A percentile compares a stretch with the other conserved stretches of the same genome.
These are phyloP conservation scores for Aquanectria penicillioides DNA, from an alignment of 2,329 filamentous ascomycete species.

Conservation along the genomic window DNA sequence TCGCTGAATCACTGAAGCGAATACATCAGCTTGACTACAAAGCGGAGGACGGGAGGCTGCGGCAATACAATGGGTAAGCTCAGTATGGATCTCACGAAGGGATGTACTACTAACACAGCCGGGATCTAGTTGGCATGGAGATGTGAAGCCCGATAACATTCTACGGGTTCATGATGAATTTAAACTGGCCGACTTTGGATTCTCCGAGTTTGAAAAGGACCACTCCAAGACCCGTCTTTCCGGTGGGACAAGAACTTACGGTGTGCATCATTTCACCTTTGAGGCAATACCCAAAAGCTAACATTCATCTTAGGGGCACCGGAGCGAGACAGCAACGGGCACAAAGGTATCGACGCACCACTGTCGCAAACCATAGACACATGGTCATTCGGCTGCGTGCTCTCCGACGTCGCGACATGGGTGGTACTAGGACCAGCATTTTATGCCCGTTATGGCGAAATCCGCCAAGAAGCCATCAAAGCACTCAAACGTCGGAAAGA, in stretches of 20 bases:
- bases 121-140: constrained; percentile 8
- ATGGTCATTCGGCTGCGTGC: constrained; percentile 12
- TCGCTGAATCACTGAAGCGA: neutral
- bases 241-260: constrained; percentile 3
- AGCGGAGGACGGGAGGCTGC: neutral
- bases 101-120: neutral
- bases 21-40: neutral
- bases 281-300: too few relatives aligned
- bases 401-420: constrained; percentile 6
- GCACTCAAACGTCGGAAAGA: neutral
- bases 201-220: neutral
- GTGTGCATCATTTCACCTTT: neutral
- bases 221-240: neutral
- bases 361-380: constrained; percentile 5
- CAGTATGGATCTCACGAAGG: too few relatives aligned
- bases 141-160: constrained; percentile 1
- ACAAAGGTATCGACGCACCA: neutral
- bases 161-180: neutral
- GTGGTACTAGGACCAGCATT: neutral
- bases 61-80: neutral
- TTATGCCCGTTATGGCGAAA: neutral
- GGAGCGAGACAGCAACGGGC: neutral
- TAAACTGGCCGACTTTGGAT: constrained; percentile 9
- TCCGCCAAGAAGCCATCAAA: neutral
- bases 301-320: neutral